A percentile compares a stretch with the other conserved stretches of the same genome.
phyloP scores from a whole-genome alignment of 371 early-diverging fungal genomes.

The Mucor indicus region DNA sequence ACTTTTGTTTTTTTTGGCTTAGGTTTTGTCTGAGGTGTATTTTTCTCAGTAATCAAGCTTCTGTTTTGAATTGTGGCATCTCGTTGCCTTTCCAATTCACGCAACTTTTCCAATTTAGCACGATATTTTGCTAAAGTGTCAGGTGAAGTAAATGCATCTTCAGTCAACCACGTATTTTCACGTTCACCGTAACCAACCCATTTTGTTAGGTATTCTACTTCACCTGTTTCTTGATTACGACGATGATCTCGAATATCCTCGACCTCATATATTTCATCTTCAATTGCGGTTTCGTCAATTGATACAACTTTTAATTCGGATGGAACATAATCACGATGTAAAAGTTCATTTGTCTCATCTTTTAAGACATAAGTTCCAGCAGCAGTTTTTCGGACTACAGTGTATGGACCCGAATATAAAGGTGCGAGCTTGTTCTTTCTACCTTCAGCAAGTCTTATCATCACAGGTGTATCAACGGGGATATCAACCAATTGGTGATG shows the following conservation, averaged over 20 bases:
- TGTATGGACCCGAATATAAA: conserved; percentile 12
- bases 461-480: neutral
- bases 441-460: neutral
- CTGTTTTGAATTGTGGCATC: no score
- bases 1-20: no score
- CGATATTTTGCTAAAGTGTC: conserved; percentile 2
- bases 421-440: conserved; percentile 2
- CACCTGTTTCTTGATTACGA: neutral
- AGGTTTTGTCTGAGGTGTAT: no score
- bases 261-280: conserved; percentile 1
- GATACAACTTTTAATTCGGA: conserved; percentile 7
- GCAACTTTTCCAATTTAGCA: neutral
- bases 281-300: neutral
- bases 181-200: conserved; percentile 8
- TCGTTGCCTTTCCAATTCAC: neutral
- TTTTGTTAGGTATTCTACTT: conserved; percentile 1
- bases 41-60: no score
- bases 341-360: conserved; percentile 4
- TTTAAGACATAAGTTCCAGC: conserved; percentile 17
- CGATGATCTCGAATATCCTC: conserved; percentile 2
- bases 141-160: neutral
- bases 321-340: conserved; percentile 12
- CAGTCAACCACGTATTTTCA: conserved; percentile 1
- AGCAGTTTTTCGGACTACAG: conserved; percentile 10
- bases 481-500: conserved; percentile 6